Evolutionary conservation across 1,139 yeast species (phyloP).

Genomic region (Lipomyces yarrowii): DNA sequence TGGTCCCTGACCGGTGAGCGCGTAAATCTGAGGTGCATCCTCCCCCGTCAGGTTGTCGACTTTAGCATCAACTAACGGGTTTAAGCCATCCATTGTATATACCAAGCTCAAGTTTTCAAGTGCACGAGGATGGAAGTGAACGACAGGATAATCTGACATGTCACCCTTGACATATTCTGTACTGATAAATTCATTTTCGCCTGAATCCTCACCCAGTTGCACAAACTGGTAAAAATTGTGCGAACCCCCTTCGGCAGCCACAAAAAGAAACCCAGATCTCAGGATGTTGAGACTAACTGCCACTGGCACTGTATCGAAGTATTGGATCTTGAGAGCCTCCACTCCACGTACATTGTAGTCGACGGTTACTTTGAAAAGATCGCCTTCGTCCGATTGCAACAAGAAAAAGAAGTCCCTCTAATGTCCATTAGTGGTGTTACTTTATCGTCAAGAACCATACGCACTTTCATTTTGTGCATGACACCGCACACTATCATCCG

Average conservation of each 20-base stretch:
- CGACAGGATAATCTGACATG: constrained; percentile 37
- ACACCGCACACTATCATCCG: constrained; percentile 56
- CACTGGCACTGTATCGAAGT: constrained; percentile 75
- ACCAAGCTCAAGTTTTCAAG: constrained; percentile 63
- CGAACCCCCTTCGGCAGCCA: constrained; percentile 64
- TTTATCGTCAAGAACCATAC: constrained; percentile 1
- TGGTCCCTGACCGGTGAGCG: constrained; percentile 47
- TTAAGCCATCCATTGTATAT: constrained; percentile 55
- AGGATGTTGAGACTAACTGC: constrained; percentile 61
- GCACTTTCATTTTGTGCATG: constrained; percentile 60
- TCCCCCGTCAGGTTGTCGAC: constrained; percentile 43
- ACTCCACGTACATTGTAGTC: constrained; percentile 49
- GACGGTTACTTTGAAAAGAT: constrained; percentile 69
- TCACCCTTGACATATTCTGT: constrained; percentile 40
- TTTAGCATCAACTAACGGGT: constrained; percentile 61
- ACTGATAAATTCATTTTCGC: constrained; percentile 43
- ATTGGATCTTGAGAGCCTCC: constrained; percentile 50
- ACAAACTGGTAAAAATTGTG: constrained; percentile 75
- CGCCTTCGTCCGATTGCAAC: constrained; percentile 73
- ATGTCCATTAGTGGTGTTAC: neutral
- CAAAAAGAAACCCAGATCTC: constrained; percentile 74
- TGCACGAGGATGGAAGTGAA: constrained; percentile 41
- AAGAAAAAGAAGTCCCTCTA: constrained; percentile 63
- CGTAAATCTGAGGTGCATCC: constrained; percentile 45
- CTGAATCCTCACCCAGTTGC: constrained; percentile 63